Conservation (phyloP, 805 yeast genomes). For the Jamesozyma gamospora region DNA sequence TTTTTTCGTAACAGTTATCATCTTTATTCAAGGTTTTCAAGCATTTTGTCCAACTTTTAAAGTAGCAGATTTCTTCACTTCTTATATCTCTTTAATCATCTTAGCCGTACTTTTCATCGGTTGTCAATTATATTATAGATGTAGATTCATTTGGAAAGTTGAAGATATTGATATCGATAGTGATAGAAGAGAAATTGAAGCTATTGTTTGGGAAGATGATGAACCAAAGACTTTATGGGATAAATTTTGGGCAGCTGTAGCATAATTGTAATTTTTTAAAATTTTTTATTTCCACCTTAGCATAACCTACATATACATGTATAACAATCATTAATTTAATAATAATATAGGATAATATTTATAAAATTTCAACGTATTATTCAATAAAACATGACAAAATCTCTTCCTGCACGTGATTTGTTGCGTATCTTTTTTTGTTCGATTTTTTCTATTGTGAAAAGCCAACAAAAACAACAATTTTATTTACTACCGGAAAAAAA, state of each 20-base stretch:
- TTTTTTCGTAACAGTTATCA: constrained; percentile 42
- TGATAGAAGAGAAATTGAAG: constrained; percentile 53
- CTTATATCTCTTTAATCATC: constrained; percentile 53
- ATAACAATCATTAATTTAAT: no score
- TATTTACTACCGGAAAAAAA: no score
- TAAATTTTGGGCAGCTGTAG: constrained; percentile 38
- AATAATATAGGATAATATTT: no score
- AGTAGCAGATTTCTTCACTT: constrained; percentile 49
- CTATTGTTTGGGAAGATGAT: constrained; percentile 43
- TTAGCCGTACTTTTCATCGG: constrained; percentile 41
- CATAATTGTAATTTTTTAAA: constrained; percentile 10
- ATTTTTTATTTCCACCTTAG: no score
- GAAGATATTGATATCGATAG: constrained; percentile 57
- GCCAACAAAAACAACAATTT: no score
- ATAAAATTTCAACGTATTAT: no score
- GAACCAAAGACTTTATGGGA: constrained; percentile 44
- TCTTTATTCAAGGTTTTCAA: constrained; percentile 59
- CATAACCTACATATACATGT: background rate
- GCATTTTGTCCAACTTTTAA: constrained; percentile 46
- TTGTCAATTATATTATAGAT: constrained; percentile 42
- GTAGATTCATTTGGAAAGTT: constrained; percentile 36
- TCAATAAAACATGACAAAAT: no score
- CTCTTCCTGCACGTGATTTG: no score
- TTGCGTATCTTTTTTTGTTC: no score
- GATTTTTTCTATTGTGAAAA: no score